Conservation (phyloP, 1,284 basidiomycete species). For the Pterulicium gracile region DNA sequence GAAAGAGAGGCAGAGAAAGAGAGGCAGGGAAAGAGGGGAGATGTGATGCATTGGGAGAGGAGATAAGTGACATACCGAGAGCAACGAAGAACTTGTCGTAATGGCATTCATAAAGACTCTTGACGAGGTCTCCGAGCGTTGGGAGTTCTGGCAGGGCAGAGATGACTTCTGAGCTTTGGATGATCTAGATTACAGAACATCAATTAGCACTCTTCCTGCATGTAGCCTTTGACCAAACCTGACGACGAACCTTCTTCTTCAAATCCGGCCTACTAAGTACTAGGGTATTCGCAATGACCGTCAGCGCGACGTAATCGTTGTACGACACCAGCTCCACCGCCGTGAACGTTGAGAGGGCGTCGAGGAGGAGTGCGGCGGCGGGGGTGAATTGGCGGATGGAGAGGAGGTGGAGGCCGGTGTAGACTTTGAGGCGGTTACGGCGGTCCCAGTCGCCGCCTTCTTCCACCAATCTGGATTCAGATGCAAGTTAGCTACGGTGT, state of each 20-base stretch:
- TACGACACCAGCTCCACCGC: slow-evolving; percentile 86
- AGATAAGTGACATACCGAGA: slow-evolving; percentile 48
- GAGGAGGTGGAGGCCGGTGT: slow-evolving; percentile 79
- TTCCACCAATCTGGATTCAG: slow-evolving; percentile 86
- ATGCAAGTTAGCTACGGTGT: too few species aligned
- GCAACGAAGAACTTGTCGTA: slow-evolving; percentile 93
- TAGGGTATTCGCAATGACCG: slow-evolving; percentile 74
- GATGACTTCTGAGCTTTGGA: slow-evolving; percentile 60
- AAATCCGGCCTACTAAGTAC: slow-evolving; percentile 78
- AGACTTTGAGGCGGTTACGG: slow-evolving; percentile 93
- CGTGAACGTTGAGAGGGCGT: slow-evolving; percentile 90
- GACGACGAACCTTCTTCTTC: slow-evolving; percentile 76
- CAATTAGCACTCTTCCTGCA: too few species aligned
- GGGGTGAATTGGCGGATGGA: slow-evolving; percentile 77
- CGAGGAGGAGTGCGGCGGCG: slow-evolving; percentile 74
- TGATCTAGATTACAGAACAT: too few species aligned
- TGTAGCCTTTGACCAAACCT: too few species aligned
- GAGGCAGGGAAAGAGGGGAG: too few species aligned
- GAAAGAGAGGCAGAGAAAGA: too few species aligned
- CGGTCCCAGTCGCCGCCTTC: slow-evolving; percentile 98
- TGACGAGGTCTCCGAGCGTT: slow-evolving; percentile 57
- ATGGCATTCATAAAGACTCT: slow-evolving; percentile 83
- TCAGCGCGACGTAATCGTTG: slow-evolving; percentile 85
- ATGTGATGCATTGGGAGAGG: too few species aligned
- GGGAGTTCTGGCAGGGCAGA: slow-evolving; percentile 65